These are phyloP conservation scores for Dovyalis caffra DNA, from an alignment of 345 rosid genomes.

Conservation along the genomic window DNA sequence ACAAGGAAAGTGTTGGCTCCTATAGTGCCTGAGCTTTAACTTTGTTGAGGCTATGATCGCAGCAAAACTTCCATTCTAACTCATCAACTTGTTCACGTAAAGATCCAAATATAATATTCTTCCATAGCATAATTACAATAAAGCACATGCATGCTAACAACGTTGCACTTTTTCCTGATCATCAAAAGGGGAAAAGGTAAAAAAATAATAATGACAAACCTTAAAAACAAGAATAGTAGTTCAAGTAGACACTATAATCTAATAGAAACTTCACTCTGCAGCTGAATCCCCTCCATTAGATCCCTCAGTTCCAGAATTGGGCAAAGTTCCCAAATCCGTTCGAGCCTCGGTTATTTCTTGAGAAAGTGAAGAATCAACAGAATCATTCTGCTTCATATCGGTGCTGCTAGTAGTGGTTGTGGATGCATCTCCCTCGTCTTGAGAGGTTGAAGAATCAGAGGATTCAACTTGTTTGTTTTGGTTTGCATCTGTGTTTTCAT, in stretches of 20 bases:
- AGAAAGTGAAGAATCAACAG: conserved; percentile 18
- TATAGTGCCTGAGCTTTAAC: no score
- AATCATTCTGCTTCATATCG: conserved; percentile 27
- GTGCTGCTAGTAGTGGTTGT: conserved; percentile 25
- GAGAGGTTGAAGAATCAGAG: conserved; percentile 24
- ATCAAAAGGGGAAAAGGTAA: conserved; percentile 1
- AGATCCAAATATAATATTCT: not conserved
- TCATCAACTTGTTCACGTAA: not conserved
- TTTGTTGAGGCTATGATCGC: no score
- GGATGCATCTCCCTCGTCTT: conserved; percentile 30
- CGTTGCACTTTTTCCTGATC: conserved; percentile 14
- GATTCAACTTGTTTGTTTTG: no score
- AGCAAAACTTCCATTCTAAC: no score
- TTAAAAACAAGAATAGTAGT: conserved; percentile 1
- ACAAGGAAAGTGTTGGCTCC: no score
- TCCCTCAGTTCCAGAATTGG: conserved; percentile 35
- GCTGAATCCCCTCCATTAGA: conserved; percentile 40
- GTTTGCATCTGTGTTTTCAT: no score
- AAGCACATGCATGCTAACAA: no score
- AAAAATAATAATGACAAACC: conserved; percentile 8
- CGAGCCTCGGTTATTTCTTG: conserved; percentile 51
- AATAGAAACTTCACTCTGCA: conserved; percentile 40
- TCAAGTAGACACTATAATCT: not conserved
- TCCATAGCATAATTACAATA: not conserved
- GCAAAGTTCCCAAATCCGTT: conserved; percentile 52